Evolutionary conservation across 192 early-diverging fungal species (phyloP).

Genomic region (Rhizoclosmatium sp.): DNA sequence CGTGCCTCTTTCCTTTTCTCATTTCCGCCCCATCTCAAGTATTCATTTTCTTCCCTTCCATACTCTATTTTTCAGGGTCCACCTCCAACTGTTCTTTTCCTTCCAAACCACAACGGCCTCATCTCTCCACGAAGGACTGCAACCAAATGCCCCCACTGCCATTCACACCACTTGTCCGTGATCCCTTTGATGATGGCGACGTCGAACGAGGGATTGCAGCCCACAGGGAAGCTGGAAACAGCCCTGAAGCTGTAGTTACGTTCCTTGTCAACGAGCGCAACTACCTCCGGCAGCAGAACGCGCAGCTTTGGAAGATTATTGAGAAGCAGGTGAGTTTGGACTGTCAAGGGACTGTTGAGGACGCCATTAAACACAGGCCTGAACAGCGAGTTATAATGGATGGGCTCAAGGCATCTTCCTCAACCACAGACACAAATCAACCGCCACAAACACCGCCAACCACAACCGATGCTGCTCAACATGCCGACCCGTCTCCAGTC

Average conservation of each 20-base stretch:
- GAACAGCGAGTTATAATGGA: constrained; percentile 83
- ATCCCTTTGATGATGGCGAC: constrained; percentile 23
- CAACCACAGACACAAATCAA: background rate
- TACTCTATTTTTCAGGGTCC: background rate
- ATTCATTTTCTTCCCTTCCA: too few relatives aligned
- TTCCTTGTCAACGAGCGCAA: constrained; percentile 57
- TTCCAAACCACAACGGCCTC: background rate
- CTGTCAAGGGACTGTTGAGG: too few relatives aligned
- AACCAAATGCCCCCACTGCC: too few relatives aligned
- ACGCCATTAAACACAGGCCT: too few relatives aligned
- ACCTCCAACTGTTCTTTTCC: background rate
- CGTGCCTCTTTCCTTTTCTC: too few relatives aligned
- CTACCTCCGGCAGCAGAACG: constrained; percentile 80
- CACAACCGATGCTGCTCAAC: background rate
- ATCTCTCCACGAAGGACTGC: too few relatives aligned
- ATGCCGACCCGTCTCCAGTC: background rate
- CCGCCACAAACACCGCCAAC: background rate
- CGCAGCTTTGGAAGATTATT: constrained; percentile 89
- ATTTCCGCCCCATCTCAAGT: too few relatives aligned
- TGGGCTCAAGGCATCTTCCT: constrained; percentile 70
- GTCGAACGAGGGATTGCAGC: background rate
- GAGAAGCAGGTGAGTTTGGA: constrained; percentile 59
- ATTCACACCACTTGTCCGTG: background rate
- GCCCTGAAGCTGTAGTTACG: background rate
- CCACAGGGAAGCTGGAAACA: background rate